Conservation (phyloP, 805 yeast genomes). For the Ogataea nonfermentans region DNA sequence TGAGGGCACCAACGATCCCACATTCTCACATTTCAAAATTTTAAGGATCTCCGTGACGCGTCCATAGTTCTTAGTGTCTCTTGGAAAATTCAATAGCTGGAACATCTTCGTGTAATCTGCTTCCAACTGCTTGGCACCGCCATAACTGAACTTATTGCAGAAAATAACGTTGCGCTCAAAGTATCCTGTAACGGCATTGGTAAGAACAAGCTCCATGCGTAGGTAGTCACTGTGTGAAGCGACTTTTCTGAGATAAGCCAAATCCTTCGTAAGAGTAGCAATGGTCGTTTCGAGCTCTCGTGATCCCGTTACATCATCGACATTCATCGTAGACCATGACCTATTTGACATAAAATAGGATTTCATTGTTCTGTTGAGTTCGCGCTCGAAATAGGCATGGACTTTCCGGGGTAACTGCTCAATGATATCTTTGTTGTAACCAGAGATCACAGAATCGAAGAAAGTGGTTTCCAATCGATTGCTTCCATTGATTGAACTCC, state of each 20-base stretch:
- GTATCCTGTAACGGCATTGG: conserved; percentile 33
- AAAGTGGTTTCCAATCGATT: conserved; percentile 35
- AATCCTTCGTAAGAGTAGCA: conserved; percentile 26
- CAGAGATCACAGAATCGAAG: conserved; percentile 42
- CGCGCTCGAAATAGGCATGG: conserved; percentile 34
- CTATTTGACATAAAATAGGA: conserved; percentile 33
- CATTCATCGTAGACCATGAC: conserved; percentile 26
- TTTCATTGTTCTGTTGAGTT: conserved; percentile 37
- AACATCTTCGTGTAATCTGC: conserved; percentile 35
- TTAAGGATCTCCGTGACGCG: conserved; percentile 20
- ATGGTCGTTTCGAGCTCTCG: conserved; percentile 29
- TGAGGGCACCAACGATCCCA: not conserved
- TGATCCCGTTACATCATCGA: conserved; percentile 12
- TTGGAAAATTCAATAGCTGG: conserved; percentile 22
- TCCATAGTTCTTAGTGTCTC: conserved; percentile 21
- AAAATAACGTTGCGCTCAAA: conserved; percentile 39
- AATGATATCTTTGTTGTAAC: conserved; percentile 35
- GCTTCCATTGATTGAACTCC: conserved; percentile 33
- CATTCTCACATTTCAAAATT: conserved; percentile 11
- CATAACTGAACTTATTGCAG: conserved; percentile 35
- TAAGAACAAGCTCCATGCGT: conserved; percentile 26
- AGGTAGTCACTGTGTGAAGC: conserved; percentile 33
- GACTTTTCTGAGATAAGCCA: conserved; percentile 31
- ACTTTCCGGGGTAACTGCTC: conserved; percentile 31
- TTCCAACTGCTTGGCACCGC: conserved; percentile 36